Evolutionary conservation across 75 land plant species (phyloP).

Genomic region (Picea glauca): DNA sequence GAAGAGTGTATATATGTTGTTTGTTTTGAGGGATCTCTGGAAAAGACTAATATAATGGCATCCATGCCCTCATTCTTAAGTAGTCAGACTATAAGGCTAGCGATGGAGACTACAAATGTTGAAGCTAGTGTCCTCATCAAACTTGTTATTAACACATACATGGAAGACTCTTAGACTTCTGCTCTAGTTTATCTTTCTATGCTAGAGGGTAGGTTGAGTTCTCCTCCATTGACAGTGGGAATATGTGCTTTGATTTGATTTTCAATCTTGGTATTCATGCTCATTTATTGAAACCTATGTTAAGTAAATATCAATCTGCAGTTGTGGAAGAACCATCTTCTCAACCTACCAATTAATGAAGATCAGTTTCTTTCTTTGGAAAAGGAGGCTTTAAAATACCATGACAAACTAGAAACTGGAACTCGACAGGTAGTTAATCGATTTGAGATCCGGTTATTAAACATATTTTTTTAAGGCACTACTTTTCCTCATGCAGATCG

Average conservation of each 20-base stretch:
- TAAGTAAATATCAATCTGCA: conserved; percentile 47
- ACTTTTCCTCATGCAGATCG: too few species aligned
- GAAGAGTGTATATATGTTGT: too few species aligned
- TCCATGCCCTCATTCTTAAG: too few species aligned
- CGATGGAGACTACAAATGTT: too few species aligned
- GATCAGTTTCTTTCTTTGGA: conserved; percentile 17
- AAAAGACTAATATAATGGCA: too few species aligned
- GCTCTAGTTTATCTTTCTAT: conserved; percentile 89
- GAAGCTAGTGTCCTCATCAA: too few species aligned
- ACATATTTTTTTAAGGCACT: too few species aligned
- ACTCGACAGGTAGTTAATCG: conserved; percentile 57
- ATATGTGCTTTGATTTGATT: conserved; percentile 91
- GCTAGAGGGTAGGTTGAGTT: conserved; percentile 96
- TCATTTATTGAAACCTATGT: conserved; percentile 86
- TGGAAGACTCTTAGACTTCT: conserved; percentile 79
- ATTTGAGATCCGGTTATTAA: conserved; percentile 91
- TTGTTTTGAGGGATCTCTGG: too few species aligned
- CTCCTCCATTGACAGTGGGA: conserved; percentile 48
- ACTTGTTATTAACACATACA: too few species aligned
- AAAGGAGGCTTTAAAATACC: conserved; percentile 28
- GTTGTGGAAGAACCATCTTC: conserved; percentile 55
- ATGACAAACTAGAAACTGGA: conserved; percentile 27
- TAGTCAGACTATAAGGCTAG: too few species aligned
- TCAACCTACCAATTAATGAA: conserved; percentile 30
- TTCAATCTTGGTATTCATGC: conserved; percentile 98